phyloP scores from a whole-genome alignment of 257 asterid species.

The Capsicum rhomboideum region DNA sequence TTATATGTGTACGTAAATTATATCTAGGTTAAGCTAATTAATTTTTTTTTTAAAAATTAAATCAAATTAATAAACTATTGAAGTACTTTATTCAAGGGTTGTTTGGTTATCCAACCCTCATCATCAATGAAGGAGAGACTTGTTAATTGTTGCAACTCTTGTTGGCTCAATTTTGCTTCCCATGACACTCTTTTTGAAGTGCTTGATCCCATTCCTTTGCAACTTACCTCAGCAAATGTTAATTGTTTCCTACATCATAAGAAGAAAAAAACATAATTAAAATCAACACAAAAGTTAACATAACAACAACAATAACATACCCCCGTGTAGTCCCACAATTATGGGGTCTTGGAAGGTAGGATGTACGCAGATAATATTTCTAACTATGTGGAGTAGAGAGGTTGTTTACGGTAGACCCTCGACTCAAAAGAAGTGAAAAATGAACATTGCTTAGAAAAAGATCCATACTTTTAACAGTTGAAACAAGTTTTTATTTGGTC shows the following conservation, averaged over 20 bases:
- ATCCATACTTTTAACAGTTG: too few species aligned
- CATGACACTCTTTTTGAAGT: constrained; percentile 44
- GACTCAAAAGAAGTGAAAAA: too few species aligned
- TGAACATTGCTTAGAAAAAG: too few species aligned
- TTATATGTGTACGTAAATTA: neutral
- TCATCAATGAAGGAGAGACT: constrained; percentile 45
- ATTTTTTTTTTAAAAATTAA: neutral
- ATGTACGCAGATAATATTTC: too few species aligned
- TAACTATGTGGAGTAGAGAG: too few species aligned
- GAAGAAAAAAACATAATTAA: neutral
- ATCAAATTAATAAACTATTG: neutral
- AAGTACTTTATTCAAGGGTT: constrained; percentile 9
- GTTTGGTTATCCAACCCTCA: constrained; percentile 45
- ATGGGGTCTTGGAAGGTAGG: too few species aligned
- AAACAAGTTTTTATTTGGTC: too few species aligned
- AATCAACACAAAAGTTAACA: neutral
- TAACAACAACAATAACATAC: too few species aligned
- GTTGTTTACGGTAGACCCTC: too few species aligned
- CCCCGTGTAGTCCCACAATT: too few species aligned
- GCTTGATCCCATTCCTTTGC: constrained; percentile 52
- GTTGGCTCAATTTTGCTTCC: constrained; percentile 26
- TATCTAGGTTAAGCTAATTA: neutral
- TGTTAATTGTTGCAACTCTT: constrained; percentile 11
- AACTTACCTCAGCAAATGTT: constrained; percentile 45
- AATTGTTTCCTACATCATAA: constrained; percentile 28